A percentile compares a stretch with the other conserved stretches of the same genome.
These are phyloP conservation scores for Murraya koenigii DNA, from an alignment of 345 rosid genomes.

Conservation along the genomic window DNA sequence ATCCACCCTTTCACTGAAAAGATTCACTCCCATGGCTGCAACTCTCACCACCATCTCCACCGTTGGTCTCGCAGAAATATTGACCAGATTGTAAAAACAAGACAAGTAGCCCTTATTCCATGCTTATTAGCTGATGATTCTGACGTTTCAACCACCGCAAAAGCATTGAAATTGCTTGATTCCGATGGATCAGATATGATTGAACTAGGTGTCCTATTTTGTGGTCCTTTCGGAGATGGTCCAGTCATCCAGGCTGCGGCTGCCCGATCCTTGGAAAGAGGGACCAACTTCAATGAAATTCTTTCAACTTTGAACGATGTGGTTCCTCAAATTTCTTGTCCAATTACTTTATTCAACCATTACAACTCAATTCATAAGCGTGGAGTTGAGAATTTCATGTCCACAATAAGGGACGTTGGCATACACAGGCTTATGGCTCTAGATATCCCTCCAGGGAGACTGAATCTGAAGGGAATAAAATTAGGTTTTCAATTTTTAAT, in stretches of 20 bases:
- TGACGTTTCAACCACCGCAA: slow-evolving; percentile 83
- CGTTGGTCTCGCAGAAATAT: slow-evolving; percentile 57
- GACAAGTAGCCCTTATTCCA: slow-evolving; percentile 82
- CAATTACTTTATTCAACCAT: slow-evolving; percentile 74
- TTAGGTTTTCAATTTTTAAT: too few species aligned
- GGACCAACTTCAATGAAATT: slow-evolving; percentile 67
- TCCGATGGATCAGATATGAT: slow-evolving; percentile 78
- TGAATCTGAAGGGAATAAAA: too few species aligned
- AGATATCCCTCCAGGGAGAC: too few species aligned
- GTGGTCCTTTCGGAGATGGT: slow-evolving; percentile 92
- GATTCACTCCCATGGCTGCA: slow-evolving; percentile 50
- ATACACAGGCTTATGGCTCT: slow-evolving; percentile 26
- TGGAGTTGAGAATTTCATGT: slow-evolving; percentile 70
- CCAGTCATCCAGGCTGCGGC: slow-evolving; percentile 99
- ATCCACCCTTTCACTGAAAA: slow-evolving; percentile 29
- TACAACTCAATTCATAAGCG: slow-evolving; percentile 80
- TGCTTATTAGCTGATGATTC: slow-evolving; percentile 96
- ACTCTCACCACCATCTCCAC: slow-evolving; percentile 36
- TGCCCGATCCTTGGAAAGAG: slow-evolving; percentile 70
- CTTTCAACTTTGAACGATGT: slow-evolving; percentile 80
- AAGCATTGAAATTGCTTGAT: slow-evolving; percentile 78
- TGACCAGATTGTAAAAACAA: slow-evolving; percentile 52
- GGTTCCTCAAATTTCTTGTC: slow-evolving; percentile 72
- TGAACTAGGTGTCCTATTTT: slow-evolving; percentile 83
- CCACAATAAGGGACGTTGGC: slow-evolving; percentile 57